These are phyloP conservation scores for Pseudozyma pruni DNA, from an alignment of 1,284 basidiomycete species.

Conservation along the genomic window DNA sequence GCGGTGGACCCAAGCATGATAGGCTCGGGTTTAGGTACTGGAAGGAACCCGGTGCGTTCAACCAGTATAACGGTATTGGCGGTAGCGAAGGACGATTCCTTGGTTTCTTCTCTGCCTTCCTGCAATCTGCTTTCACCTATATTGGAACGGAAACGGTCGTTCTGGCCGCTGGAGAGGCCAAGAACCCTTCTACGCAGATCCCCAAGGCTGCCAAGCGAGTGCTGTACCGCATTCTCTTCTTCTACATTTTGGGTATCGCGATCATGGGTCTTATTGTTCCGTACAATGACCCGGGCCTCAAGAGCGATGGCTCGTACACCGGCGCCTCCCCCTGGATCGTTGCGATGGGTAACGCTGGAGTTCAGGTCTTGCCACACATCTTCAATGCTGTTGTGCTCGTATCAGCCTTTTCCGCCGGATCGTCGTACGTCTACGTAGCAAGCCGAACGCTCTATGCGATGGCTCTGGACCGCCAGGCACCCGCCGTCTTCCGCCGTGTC, in stretches of 20 bases:
- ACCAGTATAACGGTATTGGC: conserved; percentile 66
- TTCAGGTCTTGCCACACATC: conserved; percentile 68
- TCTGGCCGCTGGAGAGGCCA: conserved; percentile 78
- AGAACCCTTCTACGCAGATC: conserved; percentile 67
- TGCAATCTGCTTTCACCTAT: conserved; percentile 81
- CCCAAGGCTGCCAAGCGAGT: conserved; percentile 57
- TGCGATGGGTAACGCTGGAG: conserved; percentile 69
- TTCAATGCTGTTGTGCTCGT: conserved; percentile 83
- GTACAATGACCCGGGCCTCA: conserved; percentile 47
- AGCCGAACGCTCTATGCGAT: conserved; percentile 81
- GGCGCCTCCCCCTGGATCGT: conserved; percentile 65
- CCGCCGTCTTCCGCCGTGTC: conserved; percentile 76
- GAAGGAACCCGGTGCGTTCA: conserved; percentile 70
- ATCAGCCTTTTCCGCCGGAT: conserved; percentile 86
- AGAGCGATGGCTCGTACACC: conserved; percentile 32
- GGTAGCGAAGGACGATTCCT: conserved; percentile 74
- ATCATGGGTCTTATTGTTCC: conserved; percentile 62
- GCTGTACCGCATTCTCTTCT: conserved; percentile 69
- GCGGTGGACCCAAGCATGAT: conserved; percentile 63
- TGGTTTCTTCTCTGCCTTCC: conserved; percentile 66
- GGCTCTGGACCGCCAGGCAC: conserved; percentile 79
- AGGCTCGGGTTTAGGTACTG: conserved; percentile 58
- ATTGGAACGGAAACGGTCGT: conserved; percentile 85
- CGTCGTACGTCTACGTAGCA: conserved; percentile 82
- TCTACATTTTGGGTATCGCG: conserved; percentile 70